A percentile compares a stretch with the other conserved stretches of the same genome.
Evolutionary conservation across 2,329 filamentous ascomycete genomes (phyloP).

Genomic region (Penicillium thymicola): DNA sequence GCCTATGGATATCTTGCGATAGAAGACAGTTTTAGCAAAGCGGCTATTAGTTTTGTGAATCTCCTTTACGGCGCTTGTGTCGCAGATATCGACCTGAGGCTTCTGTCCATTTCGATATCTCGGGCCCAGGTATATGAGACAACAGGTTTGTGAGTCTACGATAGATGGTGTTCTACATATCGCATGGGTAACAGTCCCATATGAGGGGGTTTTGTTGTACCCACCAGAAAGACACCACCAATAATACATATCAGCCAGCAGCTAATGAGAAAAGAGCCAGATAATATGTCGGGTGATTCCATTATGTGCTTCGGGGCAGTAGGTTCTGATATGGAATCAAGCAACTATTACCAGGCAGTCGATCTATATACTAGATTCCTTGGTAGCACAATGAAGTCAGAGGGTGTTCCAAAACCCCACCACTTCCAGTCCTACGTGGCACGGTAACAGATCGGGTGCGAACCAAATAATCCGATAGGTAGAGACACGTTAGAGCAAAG

Average conservation of each 20-base stretch:
- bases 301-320: background rate
- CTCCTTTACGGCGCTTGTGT: conserved; percentile 32
- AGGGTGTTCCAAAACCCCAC: background rate
- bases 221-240: conserved; percentile 1
- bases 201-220: background rate
- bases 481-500: background rate
- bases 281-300: background rate
- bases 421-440: background rate
- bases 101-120: conserved; percentile 27
- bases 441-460: background rate
- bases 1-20: conserved; percentile 21
- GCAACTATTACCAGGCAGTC: background rate
- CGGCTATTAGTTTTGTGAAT: conserved; percentile 35
- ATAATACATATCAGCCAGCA: background rate
- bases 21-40: conserved; percentile 37
- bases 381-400: background rate
- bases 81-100: conserved; percentile 37
- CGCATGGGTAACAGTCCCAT: background rate
- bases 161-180: conserved; percentile 10
- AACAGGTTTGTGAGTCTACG: conserved; percentile 13
- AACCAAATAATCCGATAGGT: background rate
- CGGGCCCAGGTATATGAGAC: conserved; percentile 22
- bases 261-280: background rate
- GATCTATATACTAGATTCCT: background rate
- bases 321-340: background rate